A percentile compares a stretch with the other conserved stretches of the same genome.
These are phyloP conservation scores for Syzygium oleosum DNA, from an alignment of 345 rosid genomes.

Conservation along the genomic window DNA sequence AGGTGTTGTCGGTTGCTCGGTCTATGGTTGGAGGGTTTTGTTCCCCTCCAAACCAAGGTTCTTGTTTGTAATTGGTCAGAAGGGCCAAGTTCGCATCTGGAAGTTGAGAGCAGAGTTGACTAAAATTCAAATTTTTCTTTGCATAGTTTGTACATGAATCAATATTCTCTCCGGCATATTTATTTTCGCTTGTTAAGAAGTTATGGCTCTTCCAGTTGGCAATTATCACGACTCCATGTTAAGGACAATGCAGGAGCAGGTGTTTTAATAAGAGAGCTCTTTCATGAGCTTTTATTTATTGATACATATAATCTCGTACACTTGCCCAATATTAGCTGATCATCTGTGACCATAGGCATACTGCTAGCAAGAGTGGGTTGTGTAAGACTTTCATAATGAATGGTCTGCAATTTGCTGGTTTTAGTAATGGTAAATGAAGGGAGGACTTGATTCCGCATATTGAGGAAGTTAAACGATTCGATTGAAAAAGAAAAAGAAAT, in stretches of 20 bases:
- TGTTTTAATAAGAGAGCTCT: not conserved
- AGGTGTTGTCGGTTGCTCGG: not conserved
- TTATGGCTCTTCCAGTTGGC: not conserved
- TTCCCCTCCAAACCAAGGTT: not conserved
- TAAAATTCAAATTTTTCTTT: not conserved
- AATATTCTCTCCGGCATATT: not conserved
- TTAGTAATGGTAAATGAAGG: not conserved
- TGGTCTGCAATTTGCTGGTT: not conserved
- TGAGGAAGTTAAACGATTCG: not conserved
- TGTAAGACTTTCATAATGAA: not conserved
- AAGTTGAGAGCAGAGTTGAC: not conserved
- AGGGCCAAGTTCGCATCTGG: not conserved
- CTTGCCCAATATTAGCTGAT: not conserved
- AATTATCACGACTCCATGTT: not conserved
- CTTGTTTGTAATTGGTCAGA: not conserved
- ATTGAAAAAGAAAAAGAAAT: not conserved
- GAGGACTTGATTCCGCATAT: not conserved
- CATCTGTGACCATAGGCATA: not conserved
- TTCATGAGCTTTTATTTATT: not conserved
- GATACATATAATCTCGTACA: not conserved
- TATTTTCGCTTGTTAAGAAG: not conserved
- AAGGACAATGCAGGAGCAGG: not conserved
- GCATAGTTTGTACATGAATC: not conserved
- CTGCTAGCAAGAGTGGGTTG: not conserved
- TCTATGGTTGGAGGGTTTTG: not conserved